These are phyloP conservation scores for Kwoniella bestiolae DNA, from an alignment of 768 basidiomycete genomes.

Conservation along the genomic window DNA sequence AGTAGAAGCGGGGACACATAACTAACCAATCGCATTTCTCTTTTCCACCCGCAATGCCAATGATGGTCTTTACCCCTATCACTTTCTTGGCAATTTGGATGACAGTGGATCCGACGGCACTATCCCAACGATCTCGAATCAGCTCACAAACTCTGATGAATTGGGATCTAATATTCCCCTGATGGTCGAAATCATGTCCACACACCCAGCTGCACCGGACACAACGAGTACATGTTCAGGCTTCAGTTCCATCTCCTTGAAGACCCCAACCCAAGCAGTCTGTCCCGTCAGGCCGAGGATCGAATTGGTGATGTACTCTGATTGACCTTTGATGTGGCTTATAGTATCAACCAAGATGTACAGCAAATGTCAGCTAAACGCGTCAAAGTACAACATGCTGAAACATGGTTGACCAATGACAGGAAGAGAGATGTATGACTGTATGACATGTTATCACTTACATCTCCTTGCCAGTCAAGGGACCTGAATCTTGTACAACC, in stretches of 20 bases:
- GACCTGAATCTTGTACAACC: slow-evolving; percentile 29
- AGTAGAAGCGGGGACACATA: too few species aligned
- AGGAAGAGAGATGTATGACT: background rate
- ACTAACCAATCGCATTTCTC: slow-evolving; percentile 52
- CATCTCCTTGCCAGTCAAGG: slow-evolving; percentile 18
- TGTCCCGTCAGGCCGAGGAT: slow-evolving; percentile 39
- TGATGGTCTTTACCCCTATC: slow-evolving; percentile 48
- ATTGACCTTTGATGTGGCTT: slow-evolving; percentile 26
- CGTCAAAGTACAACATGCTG: too few species aligned
- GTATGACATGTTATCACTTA: background rate
- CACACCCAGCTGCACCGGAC: slow-evolving; percentile 54
- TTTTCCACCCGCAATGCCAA: slow-evolving; percentile 53
- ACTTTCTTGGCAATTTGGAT: slow-evolving; percentile 54
- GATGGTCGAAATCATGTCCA: background rate
- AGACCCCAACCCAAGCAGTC: slow-evolving; percentile 47
- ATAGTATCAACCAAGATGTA: background rate
- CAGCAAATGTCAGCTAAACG: too few species aligned
- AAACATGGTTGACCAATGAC: too few species aligned
- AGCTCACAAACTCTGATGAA: background rate
- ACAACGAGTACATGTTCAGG: slow-evolving; percentile 44
- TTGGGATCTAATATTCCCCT: background rate
- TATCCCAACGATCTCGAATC: slow-evolving; percentile 9
- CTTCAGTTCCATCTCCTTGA: slow-evolving; percentile 42
- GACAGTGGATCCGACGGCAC: slow-evolving; percentile 33
- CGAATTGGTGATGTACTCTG: slow-evolving; percentile 25